A percentile compares a stretch with the other conserved stretches of the same genome.
phyloP scores from a whole-genome alignment of 2,329 filamentous ascomycete genomes.

The Dactylellina haptotyla region DNA sequence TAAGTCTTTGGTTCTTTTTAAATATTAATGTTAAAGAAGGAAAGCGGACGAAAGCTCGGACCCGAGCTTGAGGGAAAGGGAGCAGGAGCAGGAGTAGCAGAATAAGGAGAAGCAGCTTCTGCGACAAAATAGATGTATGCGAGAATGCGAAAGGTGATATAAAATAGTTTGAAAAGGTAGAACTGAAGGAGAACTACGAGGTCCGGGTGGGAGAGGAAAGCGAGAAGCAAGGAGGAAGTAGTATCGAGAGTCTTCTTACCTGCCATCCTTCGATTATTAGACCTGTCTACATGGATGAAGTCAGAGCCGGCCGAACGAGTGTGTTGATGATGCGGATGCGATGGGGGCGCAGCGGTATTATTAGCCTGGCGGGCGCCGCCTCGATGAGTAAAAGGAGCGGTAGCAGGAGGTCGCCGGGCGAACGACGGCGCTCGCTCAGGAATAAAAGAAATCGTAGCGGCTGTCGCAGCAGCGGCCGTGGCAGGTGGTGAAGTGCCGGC shows the following conservation, averaged over 20 bases:
- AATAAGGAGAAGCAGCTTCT: background rate
- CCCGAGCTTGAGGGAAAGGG: background rate
- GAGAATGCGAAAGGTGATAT: constrained; percentile 39
- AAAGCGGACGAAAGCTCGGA: background rate
- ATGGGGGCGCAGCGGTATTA: constrained; percentile 22
- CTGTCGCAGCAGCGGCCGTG: background rate
- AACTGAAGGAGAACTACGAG: constrained; percentile 39
- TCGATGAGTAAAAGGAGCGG: constrained; percentile 2
- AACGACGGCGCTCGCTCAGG: constrained; percentile 43
- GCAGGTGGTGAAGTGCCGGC: constrained; percentile 13
- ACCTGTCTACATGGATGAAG: constrained; percentile 54
- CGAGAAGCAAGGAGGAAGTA: constrained; percentile 1
- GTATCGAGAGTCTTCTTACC: constrained; percentile 35
- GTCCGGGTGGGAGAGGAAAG: constrained; percentile 42
- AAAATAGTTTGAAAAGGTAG: constrained; percentile 50
- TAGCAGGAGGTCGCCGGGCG: constrained; percentile 10
- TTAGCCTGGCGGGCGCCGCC: constrained; percentile 1
- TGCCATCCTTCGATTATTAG: constrained; percentile 54
- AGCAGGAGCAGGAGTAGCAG: background rate
- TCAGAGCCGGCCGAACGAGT: constrained; percentile 45
- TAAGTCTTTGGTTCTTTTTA: constrained; percentile 15
- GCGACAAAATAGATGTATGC: constrained; percentile 1
- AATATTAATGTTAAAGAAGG: background rate
- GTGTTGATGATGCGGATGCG: constrained; percentile 32
- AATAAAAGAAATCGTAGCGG: constrained; percentile 36